Base-by-base conservation (phyloP, 345 rosid genomes). In the Ceriops zippeliana region DNA sequence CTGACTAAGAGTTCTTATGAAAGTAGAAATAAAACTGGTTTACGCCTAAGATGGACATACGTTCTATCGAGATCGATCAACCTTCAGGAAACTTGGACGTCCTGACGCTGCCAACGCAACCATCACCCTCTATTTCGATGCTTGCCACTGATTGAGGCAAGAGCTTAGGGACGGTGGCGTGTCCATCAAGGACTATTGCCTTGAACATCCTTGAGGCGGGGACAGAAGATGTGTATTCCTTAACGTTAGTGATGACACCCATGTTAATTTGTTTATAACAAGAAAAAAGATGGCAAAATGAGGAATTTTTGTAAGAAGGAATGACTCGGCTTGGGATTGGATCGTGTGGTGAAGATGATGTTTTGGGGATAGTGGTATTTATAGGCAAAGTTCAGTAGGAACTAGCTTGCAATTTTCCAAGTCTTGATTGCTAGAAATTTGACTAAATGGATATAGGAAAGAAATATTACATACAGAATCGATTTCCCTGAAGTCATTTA, bases 121-220 rank as follows among this genome's bases (percentile, higher is more conserved):
- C 19, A 37, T 58, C 63, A 1, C 78, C 78, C 4, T 58, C 65
- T 20, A 69, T 38, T 7, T 62, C 70, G 26, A 58, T 65, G 70
- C 70, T 67, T 20, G 63, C 26, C 68, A 68, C 62, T 49, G 61
- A 22, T 16, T 62, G 53, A 3, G 73, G 70, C 49, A 51, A 7
- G 60, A 65, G 61, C 61, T 49, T 69, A 20, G 74, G 78, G 66
- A 75, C 27, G 9, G 69, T 69, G 32, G 5, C 5, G 32, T 63
- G 70, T 4, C 66, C 26, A 3, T 75, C 78, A 17, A 64, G 70
- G 37, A 75, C 49, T 9, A 69, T 38, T 52, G 78, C 78, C 56
- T 64, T 75, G 70, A 75, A 75, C 24, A 75, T 51, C 16, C 78
- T 69, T 0, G 30, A 15, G 30, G 30, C 59, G 9, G 30, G 17